A percentile compares a stretch with the other conserved stretches of the same genome.
Evolutionary conservation across 352 stramenopile genomes (phyloP).

Genomic region (Phytophthora meadii): DNA sequence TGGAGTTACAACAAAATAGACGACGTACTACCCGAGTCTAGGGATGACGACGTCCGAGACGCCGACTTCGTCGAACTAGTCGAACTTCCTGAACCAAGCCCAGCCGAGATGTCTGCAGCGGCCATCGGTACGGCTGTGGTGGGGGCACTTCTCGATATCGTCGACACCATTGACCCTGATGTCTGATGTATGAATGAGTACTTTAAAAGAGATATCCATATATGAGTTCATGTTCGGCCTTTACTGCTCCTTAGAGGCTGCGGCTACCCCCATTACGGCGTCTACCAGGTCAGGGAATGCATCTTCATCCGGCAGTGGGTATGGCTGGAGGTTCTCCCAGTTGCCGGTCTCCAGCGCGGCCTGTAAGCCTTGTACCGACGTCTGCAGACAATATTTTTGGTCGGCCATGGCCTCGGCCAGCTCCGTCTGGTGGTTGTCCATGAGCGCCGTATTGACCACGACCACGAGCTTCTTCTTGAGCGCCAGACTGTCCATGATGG

Average conservation of each 20-base stretch:
- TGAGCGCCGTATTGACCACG: slow-evolving; percentile 95
- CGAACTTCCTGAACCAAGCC: slow-evolving; percentile 23
- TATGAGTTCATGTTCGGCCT: slow-evolving; percentile 3
- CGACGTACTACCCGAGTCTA: neutral
- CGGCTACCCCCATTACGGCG: slow-evolving; percentile 41
- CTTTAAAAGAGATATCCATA: slow-evolving; percentile 1
- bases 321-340: slow-evolving; percentile 51
- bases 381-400: slow-evolving; percentile 64
- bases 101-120: slow-evolving; percentile 21
- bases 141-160: slow-evolving; percentile 27
- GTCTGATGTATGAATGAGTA: slow-evolving; percentile 7
- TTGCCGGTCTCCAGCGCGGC: slow-evolving; percentile 46
- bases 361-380: slow-evolving; percentile 49
- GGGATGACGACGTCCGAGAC: slow-evolving; percentile 18
- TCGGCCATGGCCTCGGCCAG: slow-evolving; percentile 93
- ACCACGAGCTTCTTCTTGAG: slow-evolving; percentile 89
- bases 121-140: slow-evolving; percentile 21
- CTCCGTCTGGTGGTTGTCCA: slow-evolving; percentile 98
- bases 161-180: slow-evolving; percentile 25
- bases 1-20: neutral
- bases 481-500: slow-evolving; percentile 92
- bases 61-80: slow-evolving; percentile 28
- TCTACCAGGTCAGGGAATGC: slow-evolving; percentile 80
- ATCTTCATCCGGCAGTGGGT: slow-evolving; percentile 63
- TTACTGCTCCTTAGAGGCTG: slow-evolving; percentile 32